A percentile compares a stretch with the other conserved stretches of the same genome.
These are phyloP conservation scores for Musa acuminata DNA, from an alignment of 176 grass and related monocot species.

Conservation along the genomic window DNA sequence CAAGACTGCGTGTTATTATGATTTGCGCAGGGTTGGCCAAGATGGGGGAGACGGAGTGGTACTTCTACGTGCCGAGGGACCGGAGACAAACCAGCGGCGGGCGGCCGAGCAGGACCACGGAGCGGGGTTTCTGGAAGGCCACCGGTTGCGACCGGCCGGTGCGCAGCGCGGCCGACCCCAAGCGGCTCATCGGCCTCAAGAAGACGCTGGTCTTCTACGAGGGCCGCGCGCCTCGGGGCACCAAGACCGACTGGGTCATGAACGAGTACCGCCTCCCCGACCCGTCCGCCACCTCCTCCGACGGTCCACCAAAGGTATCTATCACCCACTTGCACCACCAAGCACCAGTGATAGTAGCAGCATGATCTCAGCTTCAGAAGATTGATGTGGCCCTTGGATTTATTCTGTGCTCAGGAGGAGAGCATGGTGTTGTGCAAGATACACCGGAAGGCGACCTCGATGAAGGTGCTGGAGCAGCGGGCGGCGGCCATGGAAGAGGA, in stretches of 20 bases:
- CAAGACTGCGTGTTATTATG: neutral
- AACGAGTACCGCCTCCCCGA: slow-evolving; percentile 92
- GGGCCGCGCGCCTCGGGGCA: slow-evolving; percentile 63
- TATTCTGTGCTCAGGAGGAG: slow-evolving; percentile 31
- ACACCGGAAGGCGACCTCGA: slow-evolving; percentile 64
- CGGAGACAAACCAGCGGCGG: slow-evolving; percentile 46
- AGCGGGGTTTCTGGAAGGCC: slow-evolving; percentile 94
- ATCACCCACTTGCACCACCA: too few species aligned
- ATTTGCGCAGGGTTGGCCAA: slow-evolving; percentile 29
- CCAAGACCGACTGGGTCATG: slow-evolving; percentile 95
- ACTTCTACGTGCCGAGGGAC: slow-evolving; percentile 92
- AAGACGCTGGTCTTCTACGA: slow-evolving; percentile 93
- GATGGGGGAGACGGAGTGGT: slow-evolving; percentile 93
- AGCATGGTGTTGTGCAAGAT: slow-evolving; percentile 83
- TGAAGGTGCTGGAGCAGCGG: slow-evolving; percentile 78
- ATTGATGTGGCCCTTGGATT: too few species aligned
- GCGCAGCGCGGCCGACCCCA: slow-evolving; percentile 63
- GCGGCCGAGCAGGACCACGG: slow-evolving; percentile 68
- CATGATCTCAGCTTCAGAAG: too few species aligned
- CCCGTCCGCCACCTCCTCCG: neutral
- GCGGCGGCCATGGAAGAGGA: slow-evolving; percentile 60
- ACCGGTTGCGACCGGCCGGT: slow-evolving; percentile 78
- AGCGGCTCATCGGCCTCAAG: slow-evolving; percentile 83
- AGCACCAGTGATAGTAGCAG: too few species aligned
- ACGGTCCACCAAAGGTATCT: slow-evolving; percentile 16